Base-by-base conservation (phyloP, 2,329 filamentous ascomycete genomes). In the Ascosphaera apis region DNA sequence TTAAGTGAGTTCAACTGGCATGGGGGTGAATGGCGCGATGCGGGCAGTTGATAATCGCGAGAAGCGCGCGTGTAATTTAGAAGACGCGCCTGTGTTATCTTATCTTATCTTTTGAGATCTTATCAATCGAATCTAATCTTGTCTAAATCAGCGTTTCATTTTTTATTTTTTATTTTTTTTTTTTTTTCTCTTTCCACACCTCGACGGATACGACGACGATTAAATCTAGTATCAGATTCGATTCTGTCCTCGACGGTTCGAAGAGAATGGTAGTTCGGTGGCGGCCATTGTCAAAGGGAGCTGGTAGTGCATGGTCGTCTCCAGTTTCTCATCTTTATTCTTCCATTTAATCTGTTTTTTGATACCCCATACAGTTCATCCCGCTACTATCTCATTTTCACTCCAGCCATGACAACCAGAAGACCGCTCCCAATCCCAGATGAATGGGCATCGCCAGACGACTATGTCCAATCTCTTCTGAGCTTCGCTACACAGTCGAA, bases 391-490 rank as follows among this genome's bases (percentile, higher is more conserved):
- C 16, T 33, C 18, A 7, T 35, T 18, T 19, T 5, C 17, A n/a
- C 18, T 9, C 28, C 42, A 37, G 36, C 42, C 37, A 64, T 69
- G 60, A 58, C 59, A 36, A 62, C 59, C 31, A 55, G 61, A 21
- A 49, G 50, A 8, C 57, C 63, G 33, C 65, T 92, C 16, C 84
- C 84, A 1, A 69, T 79, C 48, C 63, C 69, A 23, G 63, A 72
- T 35, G 68, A 70, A 46, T 93, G 86, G 61, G 51, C 61, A 27
- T 70, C 69, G 32, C 58, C 72, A 4, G 79, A 92, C 34, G 67
- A 72, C 36, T 98, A 92, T 53, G 67, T 92, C 34, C 64, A 79
- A 17, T 73, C 72, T 13, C 67, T 95, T 9, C 63, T 95, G 17
- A 52, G 70, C 15, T 92, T 95, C 47, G 69, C 74, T 1, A 72